Evolutionary conservation across 257 asterid species (phyloP).

Genomic region (Salvia miltiorrhiza): DNA sequence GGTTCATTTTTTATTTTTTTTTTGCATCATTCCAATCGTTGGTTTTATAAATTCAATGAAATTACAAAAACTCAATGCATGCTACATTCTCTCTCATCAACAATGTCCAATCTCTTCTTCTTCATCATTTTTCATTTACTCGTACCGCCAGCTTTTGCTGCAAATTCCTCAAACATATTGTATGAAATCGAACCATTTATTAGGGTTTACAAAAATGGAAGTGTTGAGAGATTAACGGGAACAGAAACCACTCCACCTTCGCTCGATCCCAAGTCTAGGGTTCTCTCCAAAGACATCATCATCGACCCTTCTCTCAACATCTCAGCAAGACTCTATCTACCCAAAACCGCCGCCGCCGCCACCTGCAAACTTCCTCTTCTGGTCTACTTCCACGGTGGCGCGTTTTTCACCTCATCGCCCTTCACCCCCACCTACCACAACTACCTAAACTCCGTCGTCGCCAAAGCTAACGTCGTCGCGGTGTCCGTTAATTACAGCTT

Average conservation of each 20-base stretch:
- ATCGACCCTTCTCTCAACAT: conserved; percentile 22
- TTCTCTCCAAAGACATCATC: conserved; percentile 40
- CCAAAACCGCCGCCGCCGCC: conserved; percentile 11
- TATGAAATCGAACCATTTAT: conserved; percentile 28
- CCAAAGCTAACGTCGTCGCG: conserved; percentile 36
- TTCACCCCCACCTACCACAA: conserved; percentile 34
- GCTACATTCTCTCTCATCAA: not conserved
- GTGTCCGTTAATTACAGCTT: conserved; percentile 58
- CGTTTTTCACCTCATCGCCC: conserved; percentile 39
- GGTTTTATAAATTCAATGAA: no score
- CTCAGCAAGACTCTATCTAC: conserved; percentile 44
- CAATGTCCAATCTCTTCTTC: not conserved
- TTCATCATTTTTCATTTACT: not conserved
- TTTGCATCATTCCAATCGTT: no score
- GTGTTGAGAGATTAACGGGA: conserved; percentile 34
- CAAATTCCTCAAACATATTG: conserved; percentile 23
- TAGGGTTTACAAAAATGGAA: conserved; percentile 40
- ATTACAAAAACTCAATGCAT: no score
- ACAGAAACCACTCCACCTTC: conserved; percentile 30
- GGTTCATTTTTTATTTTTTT: no score
- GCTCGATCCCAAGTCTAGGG: conserved; percentile 30
- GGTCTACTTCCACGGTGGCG: conserved; percentile 71
- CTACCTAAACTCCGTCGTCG: conserved; percentile 33
- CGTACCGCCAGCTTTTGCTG: not conserved
- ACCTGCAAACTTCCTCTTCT: conserved; percentile 41